Percentiles rank a stretch among this genome's conserved stretches.
Conservation (phyloP, 768 basidiomycete genomes). For the Infundibulicybe gibba region DNA sequence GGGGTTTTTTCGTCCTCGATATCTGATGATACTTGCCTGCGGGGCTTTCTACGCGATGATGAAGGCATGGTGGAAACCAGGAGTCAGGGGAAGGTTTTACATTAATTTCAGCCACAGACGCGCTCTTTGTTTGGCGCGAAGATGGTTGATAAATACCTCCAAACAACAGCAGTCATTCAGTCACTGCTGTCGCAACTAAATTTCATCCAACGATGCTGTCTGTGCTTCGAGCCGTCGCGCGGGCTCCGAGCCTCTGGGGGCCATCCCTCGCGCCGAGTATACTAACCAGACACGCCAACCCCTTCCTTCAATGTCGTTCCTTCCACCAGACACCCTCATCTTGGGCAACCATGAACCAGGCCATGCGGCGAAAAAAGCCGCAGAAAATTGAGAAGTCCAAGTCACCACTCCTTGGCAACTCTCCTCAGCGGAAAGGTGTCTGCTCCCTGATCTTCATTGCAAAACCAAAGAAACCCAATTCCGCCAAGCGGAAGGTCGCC, state of each 20-base stretch:
- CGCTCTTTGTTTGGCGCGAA: slow-evolving; percentile 25
- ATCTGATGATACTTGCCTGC: slow-evolving; percentile 50
- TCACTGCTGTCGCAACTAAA: no score
- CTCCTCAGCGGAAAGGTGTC: slow-evolving; percentile 90
- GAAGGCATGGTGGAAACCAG: slow-evolving; percentile 28
- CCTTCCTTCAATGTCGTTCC: slow-evolving; percentile 33
- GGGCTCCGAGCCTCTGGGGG: slow-evolving; percentile 21
- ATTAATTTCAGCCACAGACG: slow-evolving; percentile 21
- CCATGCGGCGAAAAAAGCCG: slow-evolving; percentile 73
- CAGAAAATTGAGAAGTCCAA: slow-evolving; percentile 48
- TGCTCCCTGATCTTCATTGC: slow-evolving; percentile 76
- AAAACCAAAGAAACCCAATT: slow-evolving; percentile 97
- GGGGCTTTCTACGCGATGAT: slow-evolving; percentile 35
- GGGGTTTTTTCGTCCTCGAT: slow-evolving; percentile 49
- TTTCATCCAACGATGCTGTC: slow-evolving; percentile 28
- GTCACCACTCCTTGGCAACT: slow-evolving; percentile 77
- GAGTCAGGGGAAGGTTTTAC: slow-evolving; percentile 7
- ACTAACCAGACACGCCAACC: neutral
- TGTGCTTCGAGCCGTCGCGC: slow-evolving; percentile 28
- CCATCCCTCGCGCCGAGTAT: slow-evolving; percentile 17
- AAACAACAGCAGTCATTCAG: no score
- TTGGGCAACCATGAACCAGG: slow-evolving; percentile 79
- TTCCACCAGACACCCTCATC: slow-evolving; percentile 65
- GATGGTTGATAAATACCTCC: slow-evolving; percentile 4
- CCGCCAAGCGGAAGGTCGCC: slow-evolving; percentile 96